phyloP scores from a whole-genome alignment of 1,139 yeast genomes.

The Geotrichum histeridarum region DNA sequence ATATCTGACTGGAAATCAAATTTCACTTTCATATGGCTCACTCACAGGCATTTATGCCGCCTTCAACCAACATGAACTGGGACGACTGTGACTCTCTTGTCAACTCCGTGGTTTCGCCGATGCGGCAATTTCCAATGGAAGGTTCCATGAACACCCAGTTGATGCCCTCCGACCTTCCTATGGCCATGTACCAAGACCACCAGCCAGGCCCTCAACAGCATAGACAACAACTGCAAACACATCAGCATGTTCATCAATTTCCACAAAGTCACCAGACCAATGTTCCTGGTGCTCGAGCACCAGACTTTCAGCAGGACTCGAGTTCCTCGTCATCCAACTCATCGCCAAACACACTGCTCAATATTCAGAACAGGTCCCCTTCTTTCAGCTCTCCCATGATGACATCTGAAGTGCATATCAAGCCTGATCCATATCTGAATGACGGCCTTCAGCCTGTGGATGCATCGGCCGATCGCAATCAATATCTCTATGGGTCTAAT shows the following conservation, averaged over 20 bases:
- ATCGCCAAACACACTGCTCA: background rate
- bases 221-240: background rate
- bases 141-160: background rate
- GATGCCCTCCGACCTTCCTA: background rate
- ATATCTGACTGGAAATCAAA: too few species aligned
- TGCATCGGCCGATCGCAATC: background rate
- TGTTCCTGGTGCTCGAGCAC: background rate
- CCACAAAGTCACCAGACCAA: background rate
- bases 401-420: constrained; percentile 3
- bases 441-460: background rate
- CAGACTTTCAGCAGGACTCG: background rate
- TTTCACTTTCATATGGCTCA: background rate
- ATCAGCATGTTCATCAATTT: background rate
- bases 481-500: background rate
- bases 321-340: constrained; percentile 9
- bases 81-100: constrained; percentile 15
- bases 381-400: constrained; percentile 9
- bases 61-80: constrained; percentile 1
- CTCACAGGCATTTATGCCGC: too few species aligned
- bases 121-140: background rate
- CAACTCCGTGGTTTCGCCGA: background rate
- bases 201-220: background rate
- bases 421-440: constrained; percentile 10
- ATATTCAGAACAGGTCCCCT: background rate
- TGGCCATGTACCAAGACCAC: background rate